Conservation (phyloP, 2,329 filamentous ascomycete species). For the Elsinoe necatrix region DNA sequence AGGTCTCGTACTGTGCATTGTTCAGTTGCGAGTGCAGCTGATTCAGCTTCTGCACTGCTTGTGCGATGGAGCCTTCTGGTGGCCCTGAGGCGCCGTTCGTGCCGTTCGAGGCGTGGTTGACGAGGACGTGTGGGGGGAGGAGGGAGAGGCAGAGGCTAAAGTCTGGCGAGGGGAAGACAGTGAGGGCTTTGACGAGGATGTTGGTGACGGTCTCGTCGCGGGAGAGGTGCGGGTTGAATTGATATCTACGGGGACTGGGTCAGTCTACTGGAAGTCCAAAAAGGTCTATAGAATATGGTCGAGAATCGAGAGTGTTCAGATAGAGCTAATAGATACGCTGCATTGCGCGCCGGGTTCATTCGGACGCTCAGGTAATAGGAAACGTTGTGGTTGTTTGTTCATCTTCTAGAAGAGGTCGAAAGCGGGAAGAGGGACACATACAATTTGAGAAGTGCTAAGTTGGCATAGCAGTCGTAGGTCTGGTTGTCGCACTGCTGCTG, state of each 20-base stretch:
- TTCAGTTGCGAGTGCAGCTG: conserved; percentile 79
- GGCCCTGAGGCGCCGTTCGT: conserved; percentile 37
- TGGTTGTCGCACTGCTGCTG: conserved; percentile 89
- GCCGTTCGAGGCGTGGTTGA: conserved; percentile 41
- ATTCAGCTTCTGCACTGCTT: conserved; percentile 83
- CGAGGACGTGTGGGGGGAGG: conserved; percentile 73
- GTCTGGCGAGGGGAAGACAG: conserved; percentile 91
- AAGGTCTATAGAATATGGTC: not conserved
- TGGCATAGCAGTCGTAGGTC: conserved; percentile 93
- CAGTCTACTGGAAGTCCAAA: not conserved
- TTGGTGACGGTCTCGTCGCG: conserved; percentile 98
- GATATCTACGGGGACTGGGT: conserved; percentile 59
- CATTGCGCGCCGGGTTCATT: conserved; percentile 36
- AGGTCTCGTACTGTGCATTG: conserved; percentile 78
- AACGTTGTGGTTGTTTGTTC: conserved; percentile 52
- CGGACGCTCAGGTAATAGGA: conserved; percentile 85
- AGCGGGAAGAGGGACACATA: conserved; percentile 54
- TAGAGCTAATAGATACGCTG: conserved; percentile 67
- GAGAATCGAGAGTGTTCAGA: conserved; percentile 48
- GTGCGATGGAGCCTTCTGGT: conserved; percentile 58
- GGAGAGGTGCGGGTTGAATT: conserved; percentile 97
- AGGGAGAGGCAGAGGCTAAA: conserved; percentile 92
- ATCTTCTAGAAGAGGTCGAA: conserved; percentile 43
- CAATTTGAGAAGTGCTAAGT: conserved; percentile 93
- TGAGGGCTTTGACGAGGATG: conserved; percentile 95